A percentile compares a stretch with the other conserved stretches of the same genome.
phyloP scores from a whole-genome alignment of 345 rosid genomes.

The Balakata baccata region DNA sequence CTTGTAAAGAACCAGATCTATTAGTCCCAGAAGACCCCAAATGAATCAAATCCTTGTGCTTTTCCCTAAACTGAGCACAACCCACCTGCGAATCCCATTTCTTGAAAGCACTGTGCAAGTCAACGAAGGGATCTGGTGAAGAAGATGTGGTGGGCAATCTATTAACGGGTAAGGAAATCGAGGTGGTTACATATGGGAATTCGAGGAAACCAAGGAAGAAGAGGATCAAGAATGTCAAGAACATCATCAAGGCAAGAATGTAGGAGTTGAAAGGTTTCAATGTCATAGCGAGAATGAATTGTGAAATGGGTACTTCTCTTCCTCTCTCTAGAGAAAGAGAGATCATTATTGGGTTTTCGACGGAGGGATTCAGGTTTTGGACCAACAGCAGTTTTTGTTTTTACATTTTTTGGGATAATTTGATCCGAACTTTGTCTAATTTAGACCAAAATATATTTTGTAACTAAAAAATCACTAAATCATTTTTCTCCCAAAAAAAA shows the following conservation, averaged over 20 bases:
- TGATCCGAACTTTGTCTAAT: too few species aligned
- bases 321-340: constrained; percentile 1
- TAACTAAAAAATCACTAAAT: too few species aligned
- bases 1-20: constrained; percentile 57
- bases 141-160: constrained; percentile 11
- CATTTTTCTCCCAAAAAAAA: too few species aligned
- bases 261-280: constrained; percentile 54
- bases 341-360: background rate
- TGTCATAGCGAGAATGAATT: constrained; percentile 40
- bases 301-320: background rate
- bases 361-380: background rate
- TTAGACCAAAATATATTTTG: too few species aligned
- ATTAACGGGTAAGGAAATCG: constrained; percentile 24
- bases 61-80: constrained; percentile 59
- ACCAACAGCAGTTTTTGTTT: background rate
- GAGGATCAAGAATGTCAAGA: constrained; percentile 61
- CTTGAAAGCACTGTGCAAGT: constrained; percentile 48
- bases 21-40: constrained; percentile 35
- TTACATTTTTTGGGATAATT: constrained; percentile 9
- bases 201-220: constrained; percentile 72
- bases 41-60: constrained; percentile 30
- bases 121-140: constrained; percentile 51
- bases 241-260: constrained; percentile 52
- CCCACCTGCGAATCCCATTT: constrained; percentile 86
- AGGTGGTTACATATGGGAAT: constrained; percentile 54